phyloP scores from a whole-genome alignment of 73 alveolate genomes.

The Paramecium primaurelia region DNA sequence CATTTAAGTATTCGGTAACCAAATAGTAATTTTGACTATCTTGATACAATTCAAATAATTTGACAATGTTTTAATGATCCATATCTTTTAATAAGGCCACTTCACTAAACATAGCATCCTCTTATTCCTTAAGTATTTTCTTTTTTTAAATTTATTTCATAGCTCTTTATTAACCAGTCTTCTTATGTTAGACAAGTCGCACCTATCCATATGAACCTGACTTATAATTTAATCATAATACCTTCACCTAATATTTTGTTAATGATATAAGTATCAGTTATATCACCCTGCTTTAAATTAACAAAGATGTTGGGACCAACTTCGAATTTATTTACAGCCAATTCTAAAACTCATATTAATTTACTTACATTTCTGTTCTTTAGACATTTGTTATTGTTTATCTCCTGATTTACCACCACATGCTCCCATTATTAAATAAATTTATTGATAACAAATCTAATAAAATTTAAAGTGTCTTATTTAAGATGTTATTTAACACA shows the following conservation, averaged over 20 bases:
- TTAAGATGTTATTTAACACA: background rate
- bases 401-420: background rate
- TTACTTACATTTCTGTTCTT: background rate
- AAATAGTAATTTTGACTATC: slow-evolving; percentile 53
- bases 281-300: background rate
- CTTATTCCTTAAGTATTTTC: slow-evolving; percentile 17
- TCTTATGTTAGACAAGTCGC: slow-evolving; percentile 24
- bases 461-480: background rate
- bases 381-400: background rate
- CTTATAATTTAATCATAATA: background rate
- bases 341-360: background rate
- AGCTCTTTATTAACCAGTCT: background rate
- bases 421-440: slow-evolving; percentile 45
- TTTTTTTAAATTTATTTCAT: slow-evolving; percentile 20
- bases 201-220: slow-evolving; percentile 40
- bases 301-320: slow-evolving; percentile 43
- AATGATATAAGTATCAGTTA: background rate
- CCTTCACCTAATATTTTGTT: slow-evolving; percentile 38
- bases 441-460: slow-evolving; percentile 8
- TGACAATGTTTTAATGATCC: slow-evolving; percentile 66
- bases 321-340: background rate
- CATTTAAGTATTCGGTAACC: slow-evolving; percentile 70
- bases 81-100: slow-evolving; percentile 23
- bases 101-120: slow-evolving; percentile 31
- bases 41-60: slow-evolving; percentile 59